Conservation (phyloP, 2,329 filamentous ascomycete genomes). For the Aspergillus jensenii region DNA sequence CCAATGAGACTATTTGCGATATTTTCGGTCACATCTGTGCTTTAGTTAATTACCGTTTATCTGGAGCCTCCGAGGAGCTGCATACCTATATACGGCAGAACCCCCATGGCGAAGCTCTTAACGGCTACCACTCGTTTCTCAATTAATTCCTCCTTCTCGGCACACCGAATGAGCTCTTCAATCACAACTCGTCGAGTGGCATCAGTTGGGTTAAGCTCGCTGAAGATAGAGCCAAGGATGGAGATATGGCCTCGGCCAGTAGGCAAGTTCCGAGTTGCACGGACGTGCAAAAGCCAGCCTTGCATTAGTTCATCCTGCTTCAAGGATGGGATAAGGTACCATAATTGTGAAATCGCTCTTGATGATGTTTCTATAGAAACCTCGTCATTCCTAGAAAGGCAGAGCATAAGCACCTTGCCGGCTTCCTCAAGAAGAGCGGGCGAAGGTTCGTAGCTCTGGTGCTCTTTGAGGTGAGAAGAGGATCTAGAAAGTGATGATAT, state of each 20-base stretch:
- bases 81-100: constrained; percentile 41
- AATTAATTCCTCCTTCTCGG: constrained; percentile 39
- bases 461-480: constrained; percentile 12
- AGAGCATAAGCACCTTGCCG: constrained; percentile 38
- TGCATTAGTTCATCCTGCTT: constrained; percentile 38
- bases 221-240: constrained; percentile 42
- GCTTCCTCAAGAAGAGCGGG: constrained; percentile 28
- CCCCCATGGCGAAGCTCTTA: constrained; percentile 36
- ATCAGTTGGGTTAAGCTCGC: constrained; percentile 26
- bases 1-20: constrained; percentile 31
- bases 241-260: constrained; percentile 46
- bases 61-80: neutral
- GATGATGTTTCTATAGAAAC: constrained; percentile 42
- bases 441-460: constrained; percentile 17
- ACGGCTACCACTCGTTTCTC: constrained; percentile 43
- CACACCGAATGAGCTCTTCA: constrained; percentile 34
- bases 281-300: constrained; percentile 41
- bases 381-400: constrained; percentile 41
- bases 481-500: constrained; percentile 38
- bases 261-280: constrained; percentile 35
- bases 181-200: constrained; percentile 30
- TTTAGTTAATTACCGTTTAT: constrained; percentile 18
- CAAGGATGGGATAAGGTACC: constrained; percentile 33
- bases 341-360: constrained; percentile 39
- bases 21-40: constrained; percentile 29